Conservation (phyloP, 1,284 basidiomycete genomes). For the Cryptococcus maquisensis region DNA sequence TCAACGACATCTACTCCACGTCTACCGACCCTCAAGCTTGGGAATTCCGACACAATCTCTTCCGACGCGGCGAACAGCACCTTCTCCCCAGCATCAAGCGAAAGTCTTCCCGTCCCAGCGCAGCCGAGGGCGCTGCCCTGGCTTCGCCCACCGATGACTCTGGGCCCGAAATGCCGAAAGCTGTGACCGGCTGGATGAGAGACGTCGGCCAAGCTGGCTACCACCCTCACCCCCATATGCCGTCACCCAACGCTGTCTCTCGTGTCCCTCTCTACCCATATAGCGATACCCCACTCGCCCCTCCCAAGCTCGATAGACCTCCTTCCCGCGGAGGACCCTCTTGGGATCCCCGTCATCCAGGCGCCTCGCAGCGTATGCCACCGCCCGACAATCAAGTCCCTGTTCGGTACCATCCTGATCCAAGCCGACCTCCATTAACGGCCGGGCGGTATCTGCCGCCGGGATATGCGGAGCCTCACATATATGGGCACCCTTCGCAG, state of each 20-base stretch:
- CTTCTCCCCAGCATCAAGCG: conserved; percentile 47
- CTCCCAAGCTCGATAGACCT: conserved; percentile 7
- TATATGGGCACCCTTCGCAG: conserved; percentile 17
- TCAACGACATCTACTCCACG: conserved; percentile 46
- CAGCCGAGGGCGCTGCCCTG: conserved; percentile 19
- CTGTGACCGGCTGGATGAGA: conserved; percentile 36
- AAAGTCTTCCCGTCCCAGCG: conserved; percentile 35
- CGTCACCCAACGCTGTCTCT: neutral
- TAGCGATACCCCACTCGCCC: conserved; percentile 3
- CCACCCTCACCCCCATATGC: conserved; percentile 1
- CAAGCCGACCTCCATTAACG: conserved; percentile 7
- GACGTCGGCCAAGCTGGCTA: conserved; percentile 1
- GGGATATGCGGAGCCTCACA: conserved; percentile 21
- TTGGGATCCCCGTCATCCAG: conserved; percentile 10
- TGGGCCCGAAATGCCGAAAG: conserved; percentile 4
- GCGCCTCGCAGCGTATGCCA: conserved; percentile 1
- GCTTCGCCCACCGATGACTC: conserved; percentile 21
- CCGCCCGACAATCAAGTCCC: conserved; percentile 2
- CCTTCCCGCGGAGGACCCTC: conserved; percentile 1
- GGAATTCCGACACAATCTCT: conserved; percentile 50
- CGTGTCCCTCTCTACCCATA: conserved; percentile 1
- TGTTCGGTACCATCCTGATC: conserved; percentile 13
- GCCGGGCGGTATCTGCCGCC: conserved; percentile 3
- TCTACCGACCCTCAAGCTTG: conserved; percentile 45
- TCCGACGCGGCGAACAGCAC: conserved; percentile 47